Conservation (phyloP, 768 basidiomycete genomes). For the Lactifluus volemus region DNA sequence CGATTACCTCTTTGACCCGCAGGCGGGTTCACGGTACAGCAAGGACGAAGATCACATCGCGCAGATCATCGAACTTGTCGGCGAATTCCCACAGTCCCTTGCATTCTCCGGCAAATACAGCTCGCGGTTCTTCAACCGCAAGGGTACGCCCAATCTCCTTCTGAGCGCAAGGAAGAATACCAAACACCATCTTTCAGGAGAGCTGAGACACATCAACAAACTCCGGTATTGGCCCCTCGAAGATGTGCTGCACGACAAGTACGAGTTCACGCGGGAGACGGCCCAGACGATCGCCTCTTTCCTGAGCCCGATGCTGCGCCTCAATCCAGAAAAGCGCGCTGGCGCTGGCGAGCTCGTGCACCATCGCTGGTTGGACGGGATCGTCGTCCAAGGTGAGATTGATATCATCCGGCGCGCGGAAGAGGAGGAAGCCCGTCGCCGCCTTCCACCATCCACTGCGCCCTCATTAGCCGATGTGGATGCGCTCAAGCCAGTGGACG, state of each 20-base stretch:
- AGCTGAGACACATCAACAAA: slow-evolving; percentile 91
- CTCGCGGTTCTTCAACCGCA: slow-evolving; percentile 92
- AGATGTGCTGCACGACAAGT: slow-evolving; percentile 85
- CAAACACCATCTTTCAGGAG: slow-evolving; percentile 34
- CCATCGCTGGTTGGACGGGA: slow-evolving; percentile 80
- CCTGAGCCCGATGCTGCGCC: slow-evolving; percentile 81
- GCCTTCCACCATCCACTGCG: slow-evolving; percentile 19
- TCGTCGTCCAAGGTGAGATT: slow-evolving; percentile 84
- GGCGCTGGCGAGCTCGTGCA: slow-evolving; percentile 79
- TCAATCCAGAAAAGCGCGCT: slow-evolving; percentile 83
- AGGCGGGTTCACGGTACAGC: slow-evolving; percentile 87
- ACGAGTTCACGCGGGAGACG: slow-evolving; percentile 78
- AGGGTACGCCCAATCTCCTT: slow-evolving; percentile 46
- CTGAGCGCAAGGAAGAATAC: background rate
- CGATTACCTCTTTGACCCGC: slow-evolving; percentile 97
- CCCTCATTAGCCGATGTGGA: slow-evolving; percentile 31
- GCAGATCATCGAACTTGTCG: slow-evolving; percentile 94
- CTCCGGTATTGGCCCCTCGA: slow-evolving; percentile 87
- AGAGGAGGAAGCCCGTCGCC: slow-evolving; percentile 36
- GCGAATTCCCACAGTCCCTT: slow-evolving; percentile 75
- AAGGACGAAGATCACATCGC: slow-evolving; percentile 98
- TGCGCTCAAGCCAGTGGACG: slow-evolving; percentile 75
- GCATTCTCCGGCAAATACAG: slow-evolving; percentile 91
- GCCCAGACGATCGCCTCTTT: slow-evolving; percentile 77
- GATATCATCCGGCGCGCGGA: slow-evolving; percentile 67